phyloP scores from a whole-genome alignment of 192 early-diverging fungal species.

The Funneliformis geosporum region DNA sequence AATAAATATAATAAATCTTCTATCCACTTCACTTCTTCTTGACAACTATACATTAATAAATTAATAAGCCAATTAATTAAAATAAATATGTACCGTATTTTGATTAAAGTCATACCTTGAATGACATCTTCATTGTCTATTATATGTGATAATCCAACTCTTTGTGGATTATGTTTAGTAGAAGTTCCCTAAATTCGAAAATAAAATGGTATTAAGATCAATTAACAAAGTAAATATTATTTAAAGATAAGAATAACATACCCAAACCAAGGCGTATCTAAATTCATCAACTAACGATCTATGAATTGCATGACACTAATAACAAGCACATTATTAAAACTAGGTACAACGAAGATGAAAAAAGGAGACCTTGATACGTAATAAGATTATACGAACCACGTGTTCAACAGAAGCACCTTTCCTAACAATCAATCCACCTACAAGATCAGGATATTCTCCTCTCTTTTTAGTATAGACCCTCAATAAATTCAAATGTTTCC shows the following conservation, averaged over 20 bases:
- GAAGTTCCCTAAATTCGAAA: slow-evolving; percentile 61
- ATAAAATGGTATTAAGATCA: not conserved
- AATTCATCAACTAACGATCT: slow-evolving; percentile 83
- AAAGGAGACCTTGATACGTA: not conserved
- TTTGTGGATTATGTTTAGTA: slow-evolving; percentile 96
- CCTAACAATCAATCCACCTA: slow-evolving; percentile 87
- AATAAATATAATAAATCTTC: not conserved
- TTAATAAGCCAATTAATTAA: not conserved
- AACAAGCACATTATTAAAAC: slow-evolving; percentile 7
- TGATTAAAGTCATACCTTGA: slow-evolving; percentile 25
- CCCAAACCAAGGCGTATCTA: slow-evolving; percentile 97
- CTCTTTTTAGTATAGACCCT: slow-evolving; percentile 97
- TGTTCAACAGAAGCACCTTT: slow-evolving; percentile 79
- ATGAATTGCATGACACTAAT: slow-evolving; percentile 82
- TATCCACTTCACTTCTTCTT: not conserved
- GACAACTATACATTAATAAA: not conserved
- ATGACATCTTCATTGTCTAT: slow-evolving; percentile 96
- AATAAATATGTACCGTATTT: not conserved
- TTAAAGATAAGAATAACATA: slow-evolving; percentile 26
- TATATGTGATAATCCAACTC: slow-evolving; percentile 81
- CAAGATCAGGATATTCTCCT: slow-evolving; percentile 93
- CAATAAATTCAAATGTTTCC: slow-evolving; percentile 85
- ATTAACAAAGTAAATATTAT: not conserved
- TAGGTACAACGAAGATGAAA: slow-evolving; percentile 10
- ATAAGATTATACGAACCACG: slow-evolving; percentile 44